These are phyloP conservation scores for Pythium scleroteichum DNA, from an alignment of 352 stramenopile genomes.

Conservation along the genomic window DNA sequence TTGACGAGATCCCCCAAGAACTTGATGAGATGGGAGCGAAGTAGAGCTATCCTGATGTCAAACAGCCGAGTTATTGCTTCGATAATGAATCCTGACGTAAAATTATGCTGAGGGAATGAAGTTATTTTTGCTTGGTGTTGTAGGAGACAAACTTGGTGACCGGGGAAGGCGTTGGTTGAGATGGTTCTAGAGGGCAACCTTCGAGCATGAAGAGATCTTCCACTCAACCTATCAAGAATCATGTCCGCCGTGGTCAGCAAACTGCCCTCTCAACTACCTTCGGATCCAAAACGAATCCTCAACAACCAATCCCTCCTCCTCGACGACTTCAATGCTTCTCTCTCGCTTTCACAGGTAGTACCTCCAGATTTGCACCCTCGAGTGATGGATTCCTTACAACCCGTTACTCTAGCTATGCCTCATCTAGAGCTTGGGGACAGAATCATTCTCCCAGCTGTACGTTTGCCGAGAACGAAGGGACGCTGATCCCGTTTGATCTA, in stretches of 20 bases:
- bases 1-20: constrained; percentile 17
- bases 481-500: neutral
- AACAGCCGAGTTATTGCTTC: no score
- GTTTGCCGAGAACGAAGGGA: neutral
- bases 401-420: constrained; percentile 62
- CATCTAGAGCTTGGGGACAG: constrained; percentile 72
- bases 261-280: no score
- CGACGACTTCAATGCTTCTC: constrained; percentile 60
- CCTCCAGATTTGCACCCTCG: neutral
- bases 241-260: neutral
- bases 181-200: no score
- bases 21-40: constrained; percentile 11
- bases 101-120: no score
- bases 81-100: no score
- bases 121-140: neutral
- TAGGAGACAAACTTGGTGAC: no score
- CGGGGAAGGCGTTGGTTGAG: no score
- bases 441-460: constrained; percentile 50
- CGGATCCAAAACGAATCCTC: no score
- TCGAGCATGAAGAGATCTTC: neutral
- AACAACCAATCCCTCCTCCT: constrained; percentile 9
- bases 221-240: neutral
- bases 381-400: neutral
- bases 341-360: constrained; percentile 50
- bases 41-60: neutral